Evolutionary conservation across 768 basidiomycete species (phyloP).

Genomic region (Phlebiopsis flavidoalba): DNA sequence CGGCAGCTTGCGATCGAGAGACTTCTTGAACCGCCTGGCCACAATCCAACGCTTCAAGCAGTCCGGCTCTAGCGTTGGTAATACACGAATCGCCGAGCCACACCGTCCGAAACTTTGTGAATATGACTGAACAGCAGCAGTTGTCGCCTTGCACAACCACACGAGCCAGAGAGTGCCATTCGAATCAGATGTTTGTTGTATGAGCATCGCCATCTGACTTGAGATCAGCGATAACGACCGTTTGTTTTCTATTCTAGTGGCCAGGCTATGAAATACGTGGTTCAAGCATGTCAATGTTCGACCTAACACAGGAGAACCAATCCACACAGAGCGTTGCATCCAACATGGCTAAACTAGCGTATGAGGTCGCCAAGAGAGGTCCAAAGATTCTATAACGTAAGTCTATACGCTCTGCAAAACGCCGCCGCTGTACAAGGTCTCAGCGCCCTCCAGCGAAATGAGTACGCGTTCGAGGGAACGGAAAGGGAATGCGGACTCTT

Average conservation of each 20-base stretch:
- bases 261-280: slow-evolving; percentile 10
- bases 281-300: not conserved
- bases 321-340: no score
- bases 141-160: not conserved
- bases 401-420: not conserved
- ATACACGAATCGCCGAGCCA: not conserved
- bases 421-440: not conserved
- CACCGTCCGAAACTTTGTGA: not conserved
- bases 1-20: not conserved
- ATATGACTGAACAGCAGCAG: not conserved
- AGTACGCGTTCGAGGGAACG: not conserved
- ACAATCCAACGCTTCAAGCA: not conserved
- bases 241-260: slow-evolving; percentile 1
- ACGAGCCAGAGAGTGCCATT: not conserved
- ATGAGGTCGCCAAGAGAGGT: not conserved
- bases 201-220: no score
- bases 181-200: slow-evolving; percentile 5
- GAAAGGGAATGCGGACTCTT: no score
- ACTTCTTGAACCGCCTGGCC: not conserved
- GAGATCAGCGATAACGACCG: not conserved
- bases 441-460: not conserved
- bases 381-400: not conserved
- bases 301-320: not conserved
- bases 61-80: not conserved
- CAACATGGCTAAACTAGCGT: not conserved